Base-by-base conservation (phyloP, 345 rosid genomes). In the Microcos paniculata region DNA sequence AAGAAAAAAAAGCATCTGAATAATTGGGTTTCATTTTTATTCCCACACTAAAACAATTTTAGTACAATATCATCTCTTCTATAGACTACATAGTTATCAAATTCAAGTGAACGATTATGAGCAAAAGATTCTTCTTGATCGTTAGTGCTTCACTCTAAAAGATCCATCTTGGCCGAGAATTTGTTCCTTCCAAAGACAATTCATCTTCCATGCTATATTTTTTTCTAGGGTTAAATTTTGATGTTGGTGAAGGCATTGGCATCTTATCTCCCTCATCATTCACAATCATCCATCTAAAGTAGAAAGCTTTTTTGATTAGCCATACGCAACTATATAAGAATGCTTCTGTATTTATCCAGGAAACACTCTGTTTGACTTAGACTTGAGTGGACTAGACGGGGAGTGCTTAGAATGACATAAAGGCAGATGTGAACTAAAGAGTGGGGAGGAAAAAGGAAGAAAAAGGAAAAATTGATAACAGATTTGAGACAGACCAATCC, bases 331-430 rank as follows among this genome's bases (percentile, higher is more conserved):
- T 24, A 35, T 35, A 3, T 35, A 38, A 7, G 3, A 33, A 43
- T 26, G 55, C n/a, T 18, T 4, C 26, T 3, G 1, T 13, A 2
- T 42, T 33, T 56, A 46, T 72, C 48, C 18, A 8, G 38, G 33
- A 57, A 46, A 65, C 13, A 4, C 33, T 3, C 6, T 35, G 49
- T 8, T 8, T 12, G 49, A 42, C 42, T 48, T 46, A 13, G 70
- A 63, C 67, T 64, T 62, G 75, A 53, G 58, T 42, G 71, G 71
- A 14, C 45, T 28, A 23, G n/a, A 26, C 8, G n/a, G 6, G 15
- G n/a, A n/a, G 55, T 66, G 61, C 28, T 75, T 48, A n/a, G 72
- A 30, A 49, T 68, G 84, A 78, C 79, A 78, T 71, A 78, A 72
- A 76, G 72, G 72, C 6, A 66, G 77, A 55, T 58, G 56, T 66